These are phyloP conservation scores for Sugiyamaella grinbergsii DNA, from an alignment of 1,139 yeast genomes.

Conservation along the genomic window DNA sequence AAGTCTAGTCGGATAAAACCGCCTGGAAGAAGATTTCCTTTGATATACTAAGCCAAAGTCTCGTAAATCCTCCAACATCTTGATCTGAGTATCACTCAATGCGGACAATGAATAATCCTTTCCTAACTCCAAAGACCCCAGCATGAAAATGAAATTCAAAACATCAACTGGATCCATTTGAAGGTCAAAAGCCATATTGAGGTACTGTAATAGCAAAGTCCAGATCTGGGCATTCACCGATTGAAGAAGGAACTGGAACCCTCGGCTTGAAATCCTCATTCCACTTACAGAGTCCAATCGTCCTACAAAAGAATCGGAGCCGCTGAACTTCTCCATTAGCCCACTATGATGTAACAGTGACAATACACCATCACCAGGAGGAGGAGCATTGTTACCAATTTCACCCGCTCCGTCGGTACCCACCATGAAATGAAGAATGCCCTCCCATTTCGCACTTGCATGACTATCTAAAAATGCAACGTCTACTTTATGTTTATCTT, in stretches of 20 bases:
- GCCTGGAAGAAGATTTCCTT: constrained; percentile 56
- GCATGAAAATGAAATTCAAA: constrained; percentile 84
- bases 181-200: constrained; percentile 78
- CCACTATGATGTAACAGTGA: constrained; percentile 62
- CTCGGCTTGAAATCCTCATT: constrained; percentile 80
- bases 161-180: constrained; percentile 97
- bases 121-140: constrained; percentile 91
- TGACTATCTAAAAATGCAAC: constrained; percentile 70
- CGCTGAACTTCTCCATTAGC: constrained; percentile 63
- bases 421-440: constrained; percentile 95
- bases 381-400: constrained; percentile 39
- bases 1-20: constrained; percentile 87
- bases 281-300: constrained; percentile 43
- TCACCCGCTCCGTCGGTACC: constrained; percentile 56
- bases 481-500: constrained; percentile 57
- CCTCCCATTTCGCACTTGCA: constrained; percentile 90
- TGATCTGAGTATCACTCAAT: constrained; percentile 76
- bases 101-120: constrained; percentile 75
- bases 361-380: constrained; percentile 53
- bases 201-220: constrained; percentile 84
- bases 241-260: constrained; percentile 90
- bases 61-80: constrained; percentile 84
- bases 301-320: constrained; percentile 21
- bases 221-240: constrained; percentile 94
- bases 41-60: constrained; percentile 93